Percentiles rank a stretch among this genome's conserved stretches.
phyloP scores from a whole-genome alignment of 495 filamentous ascomycete species.

The Xylaria sp. region DNA sequence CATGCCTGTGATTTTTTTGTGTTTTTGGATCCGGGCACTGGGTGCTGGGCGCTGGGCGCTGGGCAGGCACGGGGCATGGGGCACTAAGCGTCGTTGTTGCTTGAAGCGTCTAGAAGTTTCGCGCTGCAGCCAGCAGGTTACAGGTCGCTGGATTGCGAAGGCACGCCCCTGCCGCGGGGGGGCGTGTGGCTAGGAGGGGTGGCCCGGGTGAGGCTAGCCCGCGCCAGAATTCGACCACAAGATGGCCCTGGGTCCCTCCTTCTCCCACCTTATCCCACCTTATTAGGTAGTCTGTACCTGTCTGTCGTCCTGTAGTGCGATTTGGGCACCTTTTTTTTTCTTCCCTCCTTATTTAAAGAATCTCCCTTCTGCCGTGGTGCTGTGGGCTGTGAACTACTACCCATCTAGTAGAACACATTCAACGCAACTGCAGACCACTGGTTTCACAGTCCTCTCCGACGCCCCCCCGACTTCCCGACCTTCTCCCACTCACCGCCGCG shows the following conservation, averaged over 20 bases:
- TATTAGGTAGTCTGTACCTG: slow-evolving; percentile 31
- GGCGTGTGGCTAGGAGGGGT: slow-evolving; percentile 30
- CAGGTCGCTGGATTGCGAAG: background rate
- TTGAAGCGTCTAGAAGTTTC: slow-evolving; percentile 33
- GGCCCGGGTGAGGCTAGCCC: slow-evolving; percentile 30
- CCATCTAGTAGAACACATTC: slow-evolving; percentile 13
- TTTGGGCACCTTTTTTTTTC: slow-evolving; percentile 43
- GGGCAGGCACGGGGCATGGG: too few species aligned
- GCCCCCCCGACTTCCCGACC: slow-evolving; percentile 12
- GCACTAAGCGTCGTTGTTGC: background rate
- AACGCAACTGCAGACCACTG: slow-evolving; percentile 8
- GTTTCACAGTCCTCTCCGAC: slow-evolving; percentile 8
- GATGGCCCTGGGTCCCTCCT: slow-evolving; percentile 16
- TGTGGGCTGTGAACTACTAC: background rate
- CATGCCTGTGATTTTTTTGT: background rate
- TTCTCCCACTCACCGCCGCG: slow-evolving; percentile 2
- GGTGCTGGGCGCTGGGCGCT: background rate
- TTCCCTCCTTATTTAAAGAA: slow-evolving; percentile 12
- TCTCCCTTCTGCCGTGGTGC: slow-evolving; percentile 13
- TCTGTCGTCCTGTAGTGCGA: slow-evolving; percentile 37
- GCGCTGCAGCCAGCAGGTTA: background rate
- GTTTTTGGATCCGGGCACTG: background rate
- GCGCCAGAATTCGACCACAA: slow-evolving; percentile 23
- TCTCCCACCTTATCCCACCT: slow-evolving; percentile 20
- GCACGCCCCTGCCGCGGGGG: background rate